Percentiles rank a stretch among this genome's conserved stretches.
phyloP scores from a whole-genome alignment of 371 early-diverging fungal genomes.

The Coemansia sp. region DNA sequence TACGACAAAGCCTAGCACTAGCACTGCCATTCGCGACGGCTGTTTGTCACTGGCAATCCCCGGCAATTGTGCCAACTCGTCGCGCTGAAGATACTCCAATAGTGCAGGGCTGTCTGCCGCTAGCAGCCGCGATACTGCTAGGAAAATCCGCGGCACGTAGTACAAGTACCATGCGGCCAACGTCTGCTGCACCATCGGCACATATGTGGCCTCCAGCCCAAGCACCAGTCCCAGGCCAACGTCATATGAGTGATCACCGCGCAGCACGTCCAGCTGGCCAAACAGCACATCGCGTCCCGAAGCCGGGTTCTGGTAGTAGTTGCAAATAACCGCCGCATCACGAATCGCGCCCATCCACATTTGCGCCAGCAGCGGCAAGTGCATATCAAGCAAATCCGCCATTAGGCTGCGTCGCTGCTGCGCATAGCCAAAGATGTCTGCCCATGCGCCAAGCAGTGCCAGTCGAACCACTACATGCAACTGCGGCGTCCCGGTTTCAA shows the following conservation, averaged over 20 bases:
- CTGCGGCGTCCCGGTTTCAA: constrained; percentile 8
- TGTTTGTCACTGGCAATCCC: not conserved
- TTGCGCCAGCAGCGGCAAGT: constrained; percentile 18
- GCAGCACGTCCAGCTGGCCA: constrained; percentile 17
- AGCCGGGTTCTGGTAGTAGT: constrained; percentile 1
- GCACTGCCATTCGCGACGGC: not conserved
- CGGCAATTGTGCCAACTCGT: not conserved
- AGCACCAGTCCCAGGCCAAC: constrained; percentile 22
- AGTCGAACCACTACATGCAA: constrained; percentile 15
- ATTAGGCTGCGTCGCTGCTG: not conserved
- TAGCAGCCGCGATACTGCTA: constrained; percentile 7
- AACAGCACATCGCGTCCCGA: not conserved
- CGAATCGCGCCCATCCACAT: constrained; percentile 39
- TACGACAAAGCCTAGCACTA: constrained; percentile 2
- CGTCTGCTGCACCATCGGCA: constrained; percentile 12
- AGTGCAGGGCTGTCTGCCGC: not conserved
- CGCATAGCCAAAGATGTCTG: constrained; percentile 12
- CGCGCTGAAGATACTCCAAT: not conserved
- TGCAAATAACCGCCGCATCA: constrained; percentile 27
- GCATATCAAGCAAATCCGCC: constrained; percentile 17
- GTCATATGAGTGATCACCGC: not conserved
- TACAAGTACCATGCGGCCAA: constrained; percentile 22
- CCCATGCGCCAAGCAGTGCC: constrained; percentile 27
- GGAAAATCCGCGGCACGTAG: constrained; percentile 22
- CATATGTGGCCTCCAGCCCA: constrained; percentile 33